Percentiles rank a stretch among this genome's conserved stretches.
These are phyloP conservation scores for Phaeosphaeria sp. DNA, from an alignment of 2,329 filamentous ascomycete genomes.

Conservation along the genomic window DNA sequence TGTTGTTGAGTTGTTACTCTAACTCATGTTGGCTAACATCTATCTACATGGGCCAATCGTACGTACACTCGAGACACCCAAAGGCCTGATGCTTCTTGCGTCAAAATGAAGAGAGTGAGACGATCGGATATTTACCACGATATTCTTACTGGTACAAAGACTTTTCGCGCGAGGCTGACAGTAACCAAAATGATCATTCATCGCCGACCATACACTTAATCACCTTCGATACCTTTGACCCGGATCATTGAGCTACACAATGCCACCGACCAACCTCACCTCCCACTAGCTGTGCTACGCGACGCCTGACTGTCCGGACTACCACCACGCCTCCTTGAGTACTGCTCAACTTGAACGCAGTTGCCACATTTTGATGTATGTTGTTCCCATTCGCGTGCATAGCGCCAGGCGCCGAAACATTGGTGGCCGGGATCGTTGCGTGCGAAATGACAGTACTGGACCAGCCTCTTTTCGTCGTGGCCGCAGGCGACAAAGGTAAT, in stretches of 20 bases:
- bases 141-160: background rate
- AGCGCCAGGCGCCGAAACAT: constrained; percentile 71
- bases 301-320: background rate
- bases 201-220: background rate
- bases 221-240: background rate
- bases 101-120: background rate
- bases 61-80: background rate
- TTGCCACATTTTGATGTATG: constrained; percentile 27
- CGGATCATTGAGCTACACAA: background rate
- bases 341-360: constrained; percentile 4
- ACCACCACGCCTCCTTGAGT: background rate
- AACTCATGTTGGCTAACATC: background rate
- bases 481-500: constrained; percentile 68
- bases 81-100: background rate
- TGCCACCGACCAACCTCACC: background rate
- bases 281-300: background rate
- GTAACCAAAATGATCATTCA: background rate
- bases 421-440: constrained; percentile 74
- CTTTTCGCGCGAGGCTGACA: background rate
- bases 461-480: constrained; percentile 66
- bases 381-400: constrained; percentile 65
- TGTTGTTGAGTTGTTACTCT: background rate
- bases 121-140: background rate
- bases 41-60: background rate
- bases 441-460: constrained; percentile 76